These are phyloP conservation scores for Thraustochytrium sp. DNA, from an alignment of 352 stramenopile species.

Conservation along the genomic window DNA sequence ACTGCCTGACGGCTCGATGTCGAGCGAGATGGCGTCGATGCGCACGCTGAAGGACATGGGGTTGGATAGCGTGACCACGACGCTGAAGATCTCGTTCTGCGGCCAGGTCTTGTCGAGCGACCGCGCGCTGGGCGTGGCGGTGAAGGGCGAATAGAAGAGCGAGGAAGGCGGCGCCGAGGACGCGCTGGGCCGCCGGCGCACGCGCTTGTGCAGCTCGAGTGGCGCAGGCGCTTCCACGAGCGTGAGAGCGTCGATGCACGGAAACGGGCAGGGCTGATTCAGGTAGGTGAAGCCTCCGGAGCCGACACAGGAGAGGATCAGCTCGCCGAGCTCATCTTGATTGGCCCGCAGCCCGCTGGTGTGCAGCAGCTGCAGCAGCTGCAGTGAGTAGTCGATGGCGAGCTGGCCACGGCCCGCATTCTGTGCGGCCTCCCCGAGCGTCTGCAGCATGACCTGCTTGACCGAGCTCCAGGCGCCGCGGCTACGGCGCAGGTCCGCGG, in stretches of 20 bases:
- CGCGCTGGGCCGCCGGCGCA: background rate
- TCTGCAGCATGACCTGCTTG: slow-evolving; percentile 24
- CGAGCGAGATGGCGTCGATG: slow-evolving; percentile 18
- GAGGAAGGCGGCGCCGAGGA: background rate
- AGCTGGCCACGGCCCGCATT: slow-evolving; percentile 29
- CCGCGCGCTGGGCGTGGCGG: background rate
- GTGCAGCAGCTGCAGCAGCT: slow-evolving; percentile 25
- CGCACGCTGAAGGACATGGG: background rate
- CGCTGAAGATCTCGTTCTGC: slow-evolving; percentile 37
- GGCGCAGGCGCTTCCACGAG: background rate
- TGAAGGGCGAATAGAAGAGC: slow-evolving; percentile 38
- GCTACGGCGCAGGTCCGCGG: background rate
- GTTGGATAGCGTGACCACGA: slow-evolving; percentile 10
- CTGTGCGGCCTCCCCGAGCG: slow-evolving; percentile 25
- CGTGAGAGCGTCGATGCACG: background rate
- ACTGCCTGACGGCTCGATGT: background rate
- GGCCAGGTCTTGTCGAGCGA: slow-evolving; percentile 41
- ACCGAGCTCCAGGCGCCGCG: background rate
- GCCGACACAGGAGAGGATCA: slow-evolving; percentile 29
- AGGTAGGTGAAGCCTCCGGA: slow-evolving; percentile 32
- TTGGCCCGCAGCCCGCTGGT: too few species aligned
- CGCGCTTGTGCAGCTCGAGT: slow-evolving; percentile 34
- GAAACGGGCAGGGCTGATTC: background rate
- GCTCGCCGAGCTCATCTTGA: slow-evolving; percentile 8
- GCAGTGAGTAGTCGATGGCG: slow-evolving; percentile 40